Base-by-base conservation (phyloP, 2,329 filamentous ascomycete species). In the Epichloe typhina region DNA sequence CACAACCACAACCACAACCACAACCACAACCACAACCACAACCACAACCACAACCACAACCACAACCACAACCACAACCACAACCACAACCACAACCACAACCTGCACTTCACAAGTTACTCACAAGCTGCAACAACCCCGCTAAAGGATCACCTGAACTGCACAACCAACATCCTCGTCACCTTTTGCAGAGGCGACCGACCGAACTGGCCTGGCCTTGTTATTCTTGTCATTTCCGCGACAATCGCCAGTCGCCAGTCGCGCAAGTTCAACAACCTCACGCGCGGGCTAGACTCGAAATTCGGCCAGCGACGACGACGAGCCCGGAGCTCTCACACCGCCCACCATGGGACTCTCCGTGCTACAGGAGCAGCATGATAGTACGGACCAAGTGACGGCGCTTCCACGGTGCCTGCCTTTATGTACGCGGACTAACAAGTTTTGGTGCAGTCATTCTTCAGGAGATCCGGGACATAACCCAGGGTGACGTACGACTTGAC, bases 331-430 rank as follows among this genome's bases (percentile, higher is more conserved):
- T 55, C 55, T 55, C 53, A 48, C 47, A 51, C 44, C 50, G 65
- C 66, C 69, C 74, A 82, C 68, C 61, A 95, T 95, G 88, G 84
- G 81, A 61, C 74, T 85, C 68, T 95, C 89, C 57, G 80, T 90
- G 61, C 84, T 95, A 63, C 82, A 89, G 64, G 82, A 89, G 62
- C 88, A 95, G 75, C 84, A 83, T 49, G 62, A 70, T 61, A 64
- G 69, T 71, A 52, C 38, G 38, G 13, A 21, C 26, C 46, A 17
- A 12, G 13, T 46, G 6, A 17, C 42, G 40, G 33, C 8, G 35
- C 13, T 23, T 15, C 21, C 31, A 37, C 31, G 23, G 9, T 49
- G 17, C 13, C 35, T 26, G 33, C 13, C 26, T 26, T 35, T 21
- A 23, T 31, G 35, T 17, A 33, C 45, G 43, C n/a, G 17, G 12